A percentile compares a stretch with the other conserved stretches of the same genome.
These are phyloP conservation scores for Neophaeococcomyces mojaviensis DNA, from an alignment of 2,329 filamentous ascomycete genomes.

Conservation along the genomic window DNA sequence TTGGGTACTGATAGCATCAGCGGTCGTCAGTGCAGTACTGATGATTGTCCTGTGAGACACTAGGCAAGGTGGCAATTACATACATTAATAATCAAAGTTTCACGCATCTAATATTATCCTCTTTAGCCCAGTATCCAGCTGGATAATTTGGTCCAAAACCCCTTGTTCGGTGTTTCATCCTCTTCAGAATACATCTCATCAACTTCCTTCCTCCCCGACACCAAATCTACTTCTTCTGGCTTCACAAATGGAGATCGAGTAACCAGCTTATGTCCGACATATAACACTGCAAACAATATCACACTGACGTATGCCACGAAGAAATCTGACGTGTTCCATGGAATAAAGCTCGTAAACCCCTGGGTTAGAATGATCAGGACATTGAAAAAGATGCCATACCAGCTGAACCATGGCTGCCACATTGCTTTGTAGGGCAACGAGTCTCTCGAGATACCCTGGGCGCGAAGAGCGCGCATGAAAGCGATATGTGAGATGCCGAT, in stretches of 20 bases:
- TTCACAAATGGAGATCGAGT: slow-evolving; percentile 32
- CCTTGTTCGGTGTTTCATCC: too few relatives aligned
- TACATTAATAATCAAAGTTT: too few relatives aligned
- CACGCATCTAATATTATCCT: too few relatives aligned
- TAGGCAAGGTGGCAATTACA: too few relatives aligned
- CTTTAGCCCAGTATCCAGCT: too few relatives aligned
- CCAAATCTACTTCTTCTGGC: slow-evolving; percentile 26
- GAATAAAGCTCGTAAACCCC: slow-evolving; percentile 61
- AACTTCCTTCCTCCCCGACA: too few relatives aligned
- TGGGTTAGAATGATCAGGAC: slow-evolving; percentile 58
- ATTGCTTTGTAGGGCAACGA: slow-evolving; percentile 37
- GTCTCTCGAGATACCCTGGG: slow-evolving; percentile 31
- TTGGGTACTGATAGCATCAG: too few relatives aligned
- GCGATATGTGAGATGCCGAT: slow-evolving; percentile 42
- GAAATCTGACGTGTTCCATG: slow-evolving; percentile 53
- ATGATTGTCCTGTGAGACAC: too few relatives aligned
- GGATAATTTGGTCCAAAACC: too few relatives aligned
- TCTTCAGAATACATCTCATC: too few relatives aligned
- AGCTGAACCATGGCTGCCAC: slow-evolving; percentile 38
- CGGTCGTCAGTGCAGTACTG: too few relatives aligned
- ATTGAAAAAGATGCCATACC: slow-evolving; percentile 60
- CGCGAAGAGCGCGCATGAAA: slow-evolving; percentile 36
- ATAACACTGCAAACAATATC: slow-evolving; percentile 55
- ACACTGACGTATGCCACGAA: slow-evolving; percentile 59
- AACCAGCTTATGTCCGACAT: slow-evolving; percentile 51